Evolutionary conservation across 306 rosid genomes (phyloP).

Genomic region (Corylus heterophylla): DNA sequence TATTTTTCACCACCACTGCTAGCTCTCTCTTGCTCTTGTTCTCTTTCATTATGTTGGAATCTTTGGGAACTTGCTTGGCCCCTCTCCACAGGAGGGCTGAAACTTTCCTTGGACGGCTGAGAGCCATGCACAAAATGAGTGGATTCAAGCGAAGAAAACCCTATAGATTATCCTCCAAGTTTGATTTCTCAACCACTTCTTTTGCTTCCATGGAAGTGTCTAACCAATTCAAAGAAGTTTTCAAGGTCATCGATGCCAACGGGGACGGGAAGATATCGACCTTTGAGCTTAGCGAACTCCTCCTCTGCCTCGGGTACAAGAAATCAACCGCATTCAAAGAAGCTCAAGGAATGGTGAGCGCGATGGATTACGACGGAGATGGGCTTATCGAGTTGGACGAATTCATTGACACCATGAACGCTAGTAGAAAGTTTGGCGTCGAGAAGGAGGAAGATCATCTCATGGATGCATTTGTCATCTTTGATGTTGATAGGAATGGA

Average conservation of each 20-base stretch:
- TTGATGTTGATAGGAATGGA: constrained; percentile 60
- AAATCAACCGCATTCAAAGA: constrained; percentile 43
- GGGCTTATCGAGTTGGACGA: constrained; percentile 72
- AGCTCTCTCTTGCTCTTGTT: background rate
- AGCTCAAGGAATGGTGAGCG: constrained; percentile 60
- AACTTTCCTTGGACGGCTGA: constrained; percentile 24
- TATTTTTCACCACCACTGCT: background rate
- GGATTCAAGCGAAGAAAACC: constrained; percentile 19
- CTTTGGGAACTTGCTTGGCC: constrained; percentile 38
- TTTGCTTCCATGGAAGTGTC: constrained; percentile 52
- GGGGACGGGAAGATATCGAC: constrained; percentile 70
- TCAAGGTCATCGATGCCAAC: constrained; percentile 58
- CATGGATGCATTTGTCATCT: constrained; percentile 68
- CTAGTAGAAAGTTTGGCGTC: constrained; percentile 1
- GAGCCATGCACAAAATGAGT: background rate
- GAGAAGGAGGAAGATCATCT: constrained; percentile 28
- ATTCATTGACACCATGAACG: constrained; percentile 56
- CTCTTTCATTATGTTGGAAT: constrained; percentile 30
- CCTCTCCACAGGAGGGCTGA: constrained; percentile 35
- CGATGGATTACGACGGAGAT: constrained; percentile 63
- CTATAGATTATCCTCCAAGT: constrained; percentile 33
- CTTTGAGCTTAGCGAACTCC: constrained; percentile 51
- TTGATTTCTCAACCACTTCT: constrained; percentile 32
- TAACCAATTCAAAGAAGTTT: constrained; percentile 56
- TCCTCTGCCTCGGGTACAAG: constrained; percentile 49